phyloP scores from a whole-genome alignment of 1,284 basidiomycete species.

The Cutaneotrichosporon daszewskae region DNA sequence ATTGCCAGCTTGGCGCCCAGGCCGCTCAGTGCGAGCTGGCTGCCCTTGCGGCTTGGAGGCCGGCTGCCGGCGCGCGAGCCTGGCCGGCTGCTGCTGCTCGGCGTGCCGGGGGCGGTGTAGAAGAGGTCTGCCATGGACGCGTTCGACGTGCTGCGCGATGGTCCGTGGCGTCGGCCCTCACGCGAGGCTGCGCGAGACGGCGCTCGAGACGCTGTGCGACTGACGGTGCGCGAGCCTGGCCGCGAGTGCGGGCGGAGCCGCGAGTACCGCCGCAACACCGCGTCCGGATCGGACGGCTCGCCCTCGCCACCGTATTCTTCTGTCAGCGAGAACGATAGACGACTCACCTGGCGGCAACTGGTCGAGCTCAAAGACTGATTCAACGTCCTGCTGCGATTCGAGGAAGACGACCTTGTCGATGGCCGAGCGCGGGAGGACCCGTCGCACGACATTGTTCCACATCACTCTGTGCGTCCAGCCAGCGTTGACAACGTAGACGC shows the following conservation, averaged over 20 bases:
- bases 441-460: slow-evolving; percentile 50
- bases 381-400: slow-evolving; percentile 22
- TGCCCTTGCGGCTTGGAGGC: background rate
- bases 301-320: slow-evolving; percentile 32
- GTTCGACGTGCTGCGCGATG: background rate
- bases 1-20: slow-evolving; percentile 14
- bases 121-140: slow-evolving; percentile 45
- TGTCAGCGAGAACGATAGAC: background rate
- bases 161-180: background rate
- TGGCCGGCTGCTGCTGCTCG: slow-evolving; percentile 7
- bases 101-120: slow-evolving; percentile 37
- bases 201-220: slow-evolving; percentile 2
- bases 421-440: slow-evolving; percentile 49
- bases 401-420: slow-evolving; percentile 50
- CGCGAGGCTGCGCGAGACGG: slow-evolving; percentile 3
- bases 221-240: slow-evolving; percentile 11
- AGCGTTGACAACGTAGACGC: slow-evolving; percentile 50
- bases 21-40: slow-evolving; percentile 3
- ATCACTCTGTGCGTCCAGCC: slow-evolving; percentile 52
- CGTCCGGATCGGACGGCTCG: slow-evolving; percentile 18
- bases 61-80: background rate
- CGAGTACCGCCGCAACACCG: slow-evolving; percentile 27
- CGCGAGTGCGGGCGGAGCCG: slow-evolving; percentile 14
- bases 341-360: slow-evolving; percentile 30
- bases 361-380: slow-evolving; percentile 32